Conservation (phyloP, 441 rosid species). For the Pelargonium cotyledonis region DNA sequence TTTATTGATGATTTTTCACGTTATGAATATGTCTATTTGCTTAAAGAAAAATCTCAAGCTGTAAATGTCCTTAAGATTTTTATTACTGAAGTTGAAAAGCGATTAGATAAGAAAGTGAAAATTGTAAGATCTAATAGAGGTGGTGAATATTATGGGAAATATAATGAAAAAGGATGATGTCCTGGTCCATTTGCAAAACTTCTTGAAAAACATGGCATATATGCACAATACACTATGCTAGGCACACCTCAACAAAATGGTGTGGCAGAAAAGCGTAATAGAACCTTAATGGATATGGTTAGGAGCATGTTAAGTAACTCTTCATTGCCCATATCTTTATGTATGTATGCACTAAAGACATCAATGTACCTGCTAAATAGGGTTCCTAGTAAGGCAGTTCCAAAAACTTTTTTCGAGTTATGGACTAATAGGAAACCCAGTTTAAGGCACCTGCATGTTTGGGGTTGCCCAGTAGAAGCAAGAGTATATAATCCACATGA, state of each 20-base stretch:
- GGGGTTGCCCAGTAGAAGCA: slow-evolving; percentile 2
- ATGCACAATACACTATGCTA: slow-evolving; percentile 6
- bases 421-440: slow-evolving; percentile 5
- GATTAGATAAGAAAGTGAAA: slow-evolving; percentile 1
- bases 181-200: neutral
- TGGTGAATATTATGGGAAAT: neutral
- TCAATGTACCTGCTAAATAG: neutral
- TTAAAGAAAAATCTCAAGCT: neutral
- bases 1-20: slow-evolving; percentile 8
- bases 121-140: slow-evolving; percentile 5
- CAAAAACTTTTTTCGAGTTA: slow-evolving; percentile 8
- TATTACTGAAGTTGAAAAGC: neutral
- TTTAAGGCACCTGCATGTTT: slow-evolving; percentile 6
- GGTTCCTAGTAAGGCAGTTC: slow-evolving; percentile 1
- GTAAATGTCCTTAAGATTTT: slow-evolving; percentile 10
- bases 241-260: slow-evolving; percentile 7
- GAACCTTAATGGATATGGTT: slow-evolving; percentile 4
- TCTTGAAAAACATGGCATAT: neutral
- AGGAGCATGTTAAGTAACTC: neutral
- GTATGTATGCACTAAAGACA: neutral
- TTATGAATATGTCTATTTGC: slow-evolving; percentile 6
- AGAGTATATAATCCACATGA: neutral
- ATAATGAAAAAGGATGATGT: neutral
- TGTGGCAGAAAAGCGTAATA: neutral
- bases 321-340: neutral